phyloP scores from a whole-genome alignment of 441 rosid species.

The Manihot esculenta region DNA sequence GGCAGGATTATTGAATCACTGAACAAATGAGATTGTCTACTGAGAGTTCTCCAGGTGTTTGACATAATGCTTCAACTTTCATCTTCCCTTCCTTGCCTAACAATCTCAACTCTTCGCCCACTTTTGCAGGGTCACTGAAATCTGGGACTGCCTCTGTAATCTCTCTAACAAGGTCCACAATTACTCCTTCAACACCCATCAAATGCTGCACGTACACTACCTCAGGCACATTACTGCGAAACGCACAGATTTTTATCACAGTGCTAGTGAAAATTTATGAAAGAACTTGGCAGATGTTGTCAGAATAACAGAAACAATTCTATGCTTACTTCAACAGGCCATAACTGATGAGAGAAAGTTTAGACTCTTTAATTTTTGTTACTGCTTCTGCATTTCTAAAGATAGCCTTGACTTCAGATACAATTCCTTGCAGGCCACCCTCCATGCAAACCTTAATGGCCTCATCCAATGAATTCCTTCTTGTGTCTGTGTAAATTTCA shows the following conservation, averaged over 20 bases:
- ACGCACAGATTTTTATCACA: conserved; percentile 4
- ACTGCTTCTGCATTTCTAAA: conserved; percentile 66
- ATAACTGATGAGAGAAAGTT: conserved; percentile 67
- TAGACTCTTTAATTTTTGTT: conserved; percentile 64
- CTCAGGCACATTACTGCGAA: conserved; percentile 61
- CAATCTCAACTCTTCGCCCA: conserved; percentile 22
- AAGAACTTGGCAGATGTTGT: not conserved
- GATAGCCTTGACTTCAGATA: conserved; percentile 72
- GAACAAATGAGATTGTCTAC: conserved; percentile 1
- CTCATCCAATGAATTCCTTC: conserved; percentile 83
- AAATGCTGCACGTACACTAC: conserved; percentile 71
- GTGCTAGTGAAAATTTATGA: not conserved
- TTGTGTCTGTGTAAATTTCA: conserved; percentile 46
- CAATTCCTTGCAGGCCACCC: conserved; percentile 83
- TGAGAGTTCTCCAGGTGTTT: not conserved
- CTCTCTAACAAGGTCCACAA: conserved; percentile 73
- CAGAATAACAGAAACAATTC: not conserved
- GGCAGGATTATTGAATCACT: not conserved
- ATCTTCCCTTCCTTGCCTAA: conserved; percentile 20
- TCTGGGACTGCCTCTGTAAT: conserved; percentile 51
- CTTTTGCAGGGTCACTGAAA: conserved; percentile 15
- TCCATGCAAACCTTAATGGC: conserved; percentile 68
- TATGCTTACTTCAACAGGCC: conserved; percentile 68
- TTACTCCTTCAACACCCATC: conserved; percentile 90
- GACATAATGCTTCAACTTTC: conserved; percentile 11